Percentiles rank a stretch among this genome's conserved stretches.
Conservation (phyloP, 495 filamentous ascomycete species). For the Lepidopterella palustris region DNA sequence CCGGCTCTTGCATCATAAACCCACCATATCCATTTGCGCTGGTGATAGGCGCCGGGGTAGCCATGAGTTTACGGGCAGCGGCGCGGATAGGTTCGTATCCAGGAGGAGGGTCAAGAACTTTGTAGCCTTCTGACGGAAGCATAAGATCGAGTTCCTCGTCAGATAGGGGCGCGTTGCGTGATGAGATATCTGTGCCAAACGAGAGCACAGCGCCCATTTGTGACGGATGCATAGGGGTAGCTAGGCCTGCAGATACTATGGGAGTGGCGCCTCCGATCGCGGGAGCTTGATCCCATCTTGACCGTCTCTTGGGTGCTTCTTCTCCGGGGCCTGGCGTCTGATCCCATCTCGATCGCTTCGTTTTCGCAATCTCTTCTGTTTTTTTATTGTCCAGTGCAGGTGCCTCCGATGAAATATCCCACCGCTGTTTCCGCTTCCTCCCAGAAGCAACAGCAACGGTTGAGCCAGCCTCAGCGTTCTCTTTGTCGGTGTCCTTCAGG, state of each 20-base stretch:
- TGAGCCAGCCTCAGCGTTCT: slow-evolving; percentile 63
- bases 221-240: slow-evolving; percentile 80
- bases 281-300: slow-evolving; percentile 86
- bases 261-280: slow-evolving; percentile 64
- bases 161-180: slow-evolving; percentile 68
- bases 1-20: slow-evolving; percentile 97
- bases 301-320: slow-evolving; percentile 43
- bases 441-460: slow-evolving; percentile 56
- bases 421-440: slow-evolving; percentile 86
- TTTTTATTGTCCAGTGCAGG: slow-evolving; percentile 42
- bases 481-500: slow-evolving; percentile 47
- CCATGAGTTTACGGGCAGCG: slow-evolving; percentile 67
- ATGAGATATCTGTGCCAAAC: slow-evolving; percentile 78
- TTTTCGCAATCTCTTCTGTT: slow-evolving; percentile 49
- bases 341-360: slow-evolving; percentile 86
- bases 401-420: slow-evolving; percentile 63
- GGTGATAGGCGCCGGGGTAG: slow-evolving; percentile 62
- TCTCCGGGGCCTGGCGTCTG: slow-evolving; percentile 51
- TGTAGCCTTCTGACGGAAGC: slow-evolving; percentile 87
- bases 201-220: slow-evolving; percentile 49
- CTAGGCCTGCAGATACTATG: slow-evolving; percentile 70
- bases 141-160: slow-evolving; percentile 93
- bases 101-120: slow-evolving; percentile 85
- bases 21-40: slow-evolving; percentile 62
- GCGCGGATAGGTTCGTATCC: slow-evolving; percentile 83